phyloP scores from a whole-genome alignment of 2,329 filamentous ascomycete species.

The Colletotrichum horii region DNA sequence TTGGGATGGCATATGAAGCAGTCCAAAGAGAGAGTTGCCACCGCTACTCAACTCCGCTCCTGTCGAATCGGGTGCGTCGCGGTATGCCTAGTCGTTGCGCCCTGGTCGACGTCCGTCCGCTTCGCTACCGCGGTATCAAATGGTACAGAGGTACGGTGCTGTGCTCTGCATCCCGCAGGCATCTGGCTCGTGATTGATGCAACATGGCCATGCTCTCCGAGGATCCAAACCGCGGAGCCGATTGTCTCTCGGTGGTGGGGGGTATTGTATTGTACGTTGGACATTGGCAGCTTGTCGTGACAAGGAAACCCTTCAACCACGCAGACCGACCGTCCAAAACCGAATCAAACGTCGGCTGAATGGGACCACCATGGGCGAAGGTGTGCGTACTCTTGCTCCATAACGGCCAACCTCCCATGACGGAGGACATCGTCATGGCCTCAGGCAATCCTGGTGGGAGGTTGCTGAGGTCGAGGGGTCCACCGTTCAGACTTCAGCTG shows the following conservation, averaged over 20 bases:
- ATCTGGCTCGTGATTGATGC: not conserved
- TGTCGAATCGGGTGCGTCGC: slow-evolving; percentile 1
- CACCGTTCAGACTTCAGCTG: slow-evolving; percentile 4
- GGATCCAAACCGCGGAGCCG: not conserved
- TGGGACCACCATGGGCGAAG: not conserved
- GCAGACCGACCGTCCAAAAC: not conserved
- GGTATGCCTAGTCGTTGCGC: not conserved
- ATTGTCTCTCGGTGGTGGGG: not conserved
- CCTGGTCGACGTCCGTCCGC: not conserved
- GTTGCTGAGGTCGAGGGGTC: not conserved
- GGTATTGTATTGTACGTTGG: not conserved
- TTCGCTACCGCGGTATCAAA: not conserved
- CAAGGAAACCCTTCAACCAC: not conserved
- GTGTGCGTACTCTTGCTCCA: not conserved
- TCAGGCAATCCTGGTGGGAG: not conserved
- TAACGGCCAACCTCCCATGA: not conserved
- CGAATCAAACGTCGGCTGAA: not conserved
- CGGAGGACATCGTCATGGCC: not conserved
- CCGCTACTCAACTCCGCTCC: not conserved
- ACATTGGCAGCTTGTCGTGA: not conserved
- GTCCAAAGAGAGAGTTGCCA: not conserved
- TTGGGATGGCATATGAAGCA: not conserved
- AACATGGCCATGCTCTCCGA: slow-evolving; percentile 2
- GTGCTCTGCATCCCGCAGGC: not conserved
- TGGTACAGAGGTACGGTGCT: not conserved